Conservation (phyloP, 2,329 filamentous ascomycete genomes). For the Aureobasidium pullulans region DNA sequence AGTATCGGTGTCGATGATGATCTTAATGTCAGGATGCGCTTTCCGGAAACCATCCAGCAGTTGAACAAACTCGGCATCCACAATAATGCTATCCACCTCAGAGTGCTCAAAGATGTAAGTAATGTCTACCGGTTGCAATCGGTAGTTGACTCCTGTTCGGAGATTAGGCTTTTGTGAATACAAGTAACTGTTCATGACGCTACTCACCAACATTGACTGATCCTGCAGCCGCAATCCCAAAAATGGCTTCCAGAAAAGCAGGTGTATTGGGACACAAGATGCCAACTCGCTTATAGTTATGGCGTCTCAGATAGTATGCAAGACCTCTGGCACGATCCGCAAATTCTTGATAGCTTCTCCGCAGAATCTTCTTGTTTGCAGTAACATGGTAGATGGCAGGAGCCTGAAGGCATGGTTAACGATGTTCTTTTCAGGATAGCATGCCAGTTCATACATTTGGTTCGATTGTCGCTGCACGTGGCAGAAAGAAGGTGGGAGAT, state of each 20-base stretch:
- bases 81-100: slow-evolving; percentile 80
- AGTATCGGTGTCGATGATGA: slow-evolving; percentile 79
- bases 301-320: slow-evolving; percentile 76
- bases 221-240: slow-evolving; percentile 75
- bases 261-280: slow-evolving; percentile 89
- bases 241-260: slow-evolving; percentile 85
- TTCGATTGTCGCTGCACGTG: slow-evolving; percentile 80
- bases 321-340: slow-evolving; percentile 81
- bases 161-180: neutral
- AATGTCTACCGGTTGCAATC: slow-evolving; percentile 77
- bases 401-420: slow-evolving; percentile 40
- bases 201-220: slow-evolving; percentile 58
- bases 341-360: slow-evolving; percentile 71
- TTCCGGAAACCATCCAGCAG: slow-evolving; percentile 62
- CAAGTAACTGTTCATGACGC: slow-evolving; percentile 23
- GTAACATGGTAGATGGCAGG: slow-evolving; percentile 82
- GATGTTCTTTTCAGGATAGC: neutral
- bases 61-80: slow-evolving; percentile 69
- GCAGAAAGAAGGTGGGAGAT: slow-evolving; percentile 79
- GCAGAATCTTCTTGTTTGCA: slow-evolving; percentile 63
- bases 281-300: slow-evolving; percentile 68
- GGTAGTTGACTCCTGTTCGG: slow-evolving; percentile 54
- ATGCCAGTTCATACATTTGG: slow-evolving; percentile 50
- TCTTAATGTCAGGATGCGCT: slow-evolving; percentile 54
- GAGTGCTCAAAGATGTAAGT: slow-evolving; percentile 83